Evolutionary conservation across 768 basidiomycete genomes (phyloP), one percentile per base, ranked within the genome.

Genomic region (Leccinum rimulosum): DNA sequence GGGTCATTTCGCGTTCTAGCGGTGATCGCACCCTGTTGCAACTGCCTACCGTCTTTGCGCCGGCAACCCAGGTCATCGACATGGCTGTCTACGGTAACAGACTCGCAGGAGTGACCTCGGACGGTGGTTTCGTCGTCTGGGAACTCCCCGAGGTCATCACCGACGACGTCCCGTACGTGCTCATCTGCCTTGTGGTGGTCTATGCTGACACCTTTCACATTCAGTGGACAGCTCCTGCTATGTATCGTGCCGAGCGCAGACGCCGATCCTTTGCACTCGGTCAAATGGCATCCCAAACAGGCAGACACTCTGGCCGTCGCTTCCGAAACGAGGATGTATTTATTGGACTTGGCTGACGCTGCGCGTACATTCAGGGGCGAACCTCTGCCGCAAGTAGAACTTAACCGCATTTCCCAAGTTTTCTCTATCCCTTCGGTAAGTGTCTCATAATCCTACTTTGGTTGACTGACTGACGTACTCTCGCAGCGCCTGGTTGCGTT

Each of bases 101-200:
- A 50, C 82, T 94, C 31, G 91, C 91, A 2, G 93, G 91, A 6
- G 87, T 93, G 11, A 93, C 92, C 0, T 89, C 88, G 2, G 92
- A 94, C 66, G 92, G 92, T 60, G 92, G 92, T 43, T 91, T 93
- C 64, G 88, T 93, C 33, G 87, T 93, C 6, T 93, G 92, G 92
- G 89, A 93, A 69, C 69, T 93, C 27, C 92, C 92, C 31, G 87
- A 88, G 54, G 71, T 86, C 55, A 91, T 94, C 69, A 91, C 86
- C 22, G 22, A 22, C 22, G 22, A 22, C 22, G 22, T 22, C 33
- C 87, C 89, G 90, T 92, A 75, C 70, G 89, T 84, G 28, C 55
- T 48, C 19, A 50, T 52, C 2, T 11, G 31, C 19, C 57, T 54
- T 9, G 53, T 48, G 36, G 8, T 45, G 1, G 15, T 14, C 33